Conservation (phyloP, 2,329 filamentous ascomycete species). For the Aspergillus aculeatus region DNA sequence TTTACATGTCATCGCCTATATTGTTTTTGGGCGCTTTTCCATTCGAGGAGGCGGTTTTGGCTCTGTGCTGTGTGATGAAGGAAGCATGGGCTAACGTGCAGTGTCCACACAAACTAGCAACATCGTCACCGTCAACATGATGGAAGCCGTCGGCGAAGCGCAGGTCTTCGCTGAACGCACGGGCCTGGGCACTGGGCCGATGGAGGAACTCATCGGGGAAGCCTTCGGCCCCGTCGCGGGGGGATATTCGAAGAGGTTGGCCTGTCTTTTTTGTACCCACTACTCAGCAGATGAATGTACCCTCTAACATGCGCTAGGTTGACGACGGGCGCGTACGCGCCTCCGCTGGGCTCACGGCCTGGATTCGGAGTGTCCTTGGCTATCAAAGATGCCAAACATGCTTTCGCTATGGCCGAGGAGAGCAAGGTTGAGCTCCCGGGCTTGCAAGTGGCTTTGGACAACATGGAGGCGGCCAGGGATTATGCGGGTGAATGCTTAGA, state of each 20-base stretch:
- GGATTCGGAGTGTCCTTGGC: slow-evolving; percentile 39
- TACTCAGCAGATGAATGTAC: background rate
- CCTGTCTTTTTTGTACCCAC: background rate
- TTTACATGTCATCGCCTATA: no score
- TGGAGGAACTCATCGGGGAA: slow-evolving; percentile 45
- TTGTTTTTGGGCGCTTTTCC: no score
- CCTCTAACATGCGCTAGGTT: slow-evolving; percentile 25
- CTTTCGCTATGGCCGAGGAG: slow-evolving; percentile 33
- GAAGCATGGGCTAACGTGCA: background rate
- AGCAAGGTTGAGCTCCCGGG: slow-evolving; percentile 34
- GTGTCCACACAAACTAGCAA: slow-evolving; percentile 27
- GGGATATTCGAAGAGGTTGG: slow-evolving; percentile 43
- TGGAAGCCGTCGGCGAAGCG: slow-evolving; percentile 48
- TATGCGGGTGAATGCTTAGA: slow-evolving; percentile 40
- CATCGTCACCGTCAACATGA: slow-evolving; percentile 45
- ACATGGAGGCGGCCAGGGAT: slow-evolving; percentile 37
- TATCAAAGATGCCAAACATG: slow-evolving; percentile 40
- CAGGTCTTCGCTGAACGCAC: slow-evolving; percentile 50
- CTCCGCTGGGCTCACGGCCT: slow-evolving; percentile 34
- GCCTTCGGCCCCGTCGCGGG: slow-evolving; percentile 46
- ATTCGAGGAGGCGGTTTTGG: no score
- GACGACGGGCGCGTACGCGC: slow-evolving; percentile 45
- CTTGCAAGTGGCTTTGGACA: slow-evolving; percentile 33
- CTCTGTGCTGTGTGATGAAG: background rate
- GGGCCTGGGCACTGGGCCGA: slow-evolving; percentile 41